Evolutionary conservation across 192 early-diverging fungal genomes (phyloP).

Genomic region (Coemansia sp.): DNA sequence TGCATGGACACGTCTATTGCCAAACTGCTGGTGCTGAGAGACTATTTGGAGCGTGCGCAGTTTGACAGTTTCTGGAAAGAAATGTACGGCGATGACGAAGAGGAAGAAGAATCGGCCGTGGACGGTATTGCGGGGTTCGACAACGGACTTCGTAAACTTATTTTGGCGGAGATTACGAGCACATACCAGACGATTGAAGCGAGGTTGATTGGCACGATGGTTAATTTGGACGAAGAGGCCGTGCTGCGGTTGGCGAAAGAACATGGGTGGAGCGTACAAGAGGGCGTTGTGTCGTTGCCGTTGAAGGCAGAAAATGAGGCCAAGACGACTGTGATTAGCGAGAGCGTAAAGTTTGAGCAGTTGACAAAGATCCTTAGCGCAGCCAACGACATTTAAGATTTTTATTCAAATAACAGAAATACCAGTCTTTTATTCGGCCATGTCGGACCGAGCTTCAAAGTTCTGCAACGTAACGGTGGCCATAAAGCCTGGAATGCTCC

Average conservation of each 20-base stretch:
- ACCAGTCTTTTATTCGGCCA: too few relatives aligned
- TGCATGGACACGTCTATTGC: conserved; percentile 39
- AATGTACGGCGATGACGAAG: conserved; percentile 49
- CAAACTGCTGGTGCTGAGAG: conserved; percentile 70
- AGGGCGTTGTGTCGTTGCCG: conserved; percentile 69
- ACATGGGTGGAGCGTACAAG: conserved; percentile 64
- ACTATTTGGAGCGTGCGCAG: conserved; percentile 72
- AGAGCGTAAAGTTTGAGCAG: conserved; percentile 82
- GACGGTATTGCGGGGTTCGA: conserved; percentile 71
- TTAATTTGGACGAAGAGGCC: conserved; percentile 68
- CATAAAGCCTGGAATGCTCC: conserved; percentile 81
- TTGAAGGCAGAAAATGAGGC: conserved; percentile 81
- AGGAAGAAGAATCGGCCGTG: conserved; percentile 60
- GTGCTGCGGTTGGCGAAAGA: conserved; percentile 61
- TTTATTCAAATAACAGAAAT: not conserved
- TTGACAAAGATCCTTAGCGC: conserved; percentile 54
- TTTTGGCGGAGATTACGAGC: conserved; percentile 70
- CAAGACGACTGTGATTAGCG: conserved; percentile 80
- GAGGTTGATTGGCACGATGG: conserved; percentile 58
- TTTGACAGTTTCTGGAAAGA: conserved; percentile 75
- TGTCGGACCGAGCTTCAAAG: conserved; percentile 46
- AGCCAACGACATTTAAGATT: conserved; percentile 39
- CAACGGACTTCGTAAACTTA: conserved; percentile 69
- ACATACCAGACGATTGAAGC: conserved; percentile 79
- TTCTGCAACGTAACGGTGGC: conserved; percentile 70